Evolutionary conservation across 164 flowering plant genomes (phyloP).

Genomic region (Brasenia schreberi): DNA sequence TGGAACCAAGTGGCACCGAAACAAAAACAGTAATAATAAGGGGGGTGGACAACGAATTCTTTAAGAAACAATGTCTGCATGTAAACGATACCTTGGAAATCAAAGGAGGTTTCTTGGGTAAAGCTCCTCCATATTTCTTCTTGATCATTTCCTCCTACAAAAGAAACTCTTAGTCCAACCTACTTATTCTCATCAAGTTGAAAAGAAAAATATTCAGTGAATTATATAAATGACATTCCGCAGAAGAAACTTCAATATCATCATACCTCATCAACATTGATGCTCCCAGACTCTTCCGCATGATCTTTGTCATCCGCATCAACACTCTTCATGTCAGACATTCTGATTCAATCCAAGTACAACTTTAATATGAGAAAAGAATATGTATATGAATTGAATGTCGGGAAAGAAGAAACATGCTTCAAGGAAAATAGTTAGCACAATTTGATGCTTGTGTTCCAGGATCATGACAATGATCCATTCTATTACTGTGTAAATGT

Average conservation of each 20-base stretch:
- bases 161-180: slow-evolving; percentile 4
- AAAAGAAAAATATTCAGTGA: background rate
- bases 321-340: slow-evolving; percentile 12
- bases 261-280: background rate
- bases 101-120: slow-evolving; percentile 67
- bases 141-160: slow-evolving; percentile 50
- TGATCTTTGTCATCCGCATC: slow-evolving; percentile 18
- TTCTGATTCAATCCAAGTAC: background rate
- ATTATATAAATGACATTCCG: background rate
- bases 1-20: background rate
- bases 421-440: background rate
- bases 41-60: background rate
- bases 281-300: slow-evolving; percentile 2
- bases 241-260: too few relatives aligned
- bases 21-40: background rate
- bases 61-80: background rate
- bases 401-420: background rate
- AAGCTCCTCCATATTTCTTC: slow-evolving; percentile 71
- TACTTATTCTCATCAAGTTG: background rate
- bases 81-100: slow-evolving; percentile 50
- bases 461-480: background rate
- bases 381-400: background rate
- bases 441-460: background rate
- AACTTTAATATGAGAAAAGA: background rate
- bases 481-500: background rate